Conservation (phyloP, 2,329 filamentous ascomycete species). For the Didymella lethalis region DNA sequence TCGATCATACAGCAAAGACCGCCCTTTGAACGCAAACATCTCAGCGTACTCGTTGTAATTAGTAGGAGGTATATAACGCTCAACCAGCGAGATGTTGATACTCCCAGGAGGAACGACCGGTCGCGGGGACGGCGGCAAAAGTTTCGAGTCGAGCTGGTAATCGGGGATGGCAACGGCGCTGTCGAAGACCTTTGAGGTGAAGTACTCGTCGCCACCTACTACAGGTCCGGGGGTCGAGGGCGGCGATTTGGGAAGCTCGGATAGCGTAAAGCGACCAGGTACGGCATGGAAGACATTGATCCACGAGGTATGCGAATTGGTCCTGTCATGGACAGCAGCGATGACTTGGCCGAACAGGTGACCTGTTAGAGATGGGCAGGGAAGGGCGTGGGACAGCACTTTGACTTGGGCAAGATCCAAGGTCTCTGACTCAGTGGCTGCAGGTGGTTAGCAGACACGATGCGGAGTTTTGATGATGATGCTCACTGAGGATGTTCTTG, state of each 20-base stretch:
- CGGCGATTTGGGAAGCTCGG: constrained; percentile 69
- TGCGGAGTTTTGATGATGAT: background rate
- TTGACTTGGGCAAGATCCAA: constrained; percentile 56
- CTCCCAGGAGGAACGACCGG: constrained; percentile 67
- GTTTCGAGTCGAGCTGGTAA: constrained; percentile 63
- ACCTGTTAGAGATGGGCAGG: constrained; percentile 60
- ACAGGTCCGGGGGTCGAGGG: constrained; percentile 64
- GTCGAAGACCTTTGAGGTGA: constrained; percentile 68
- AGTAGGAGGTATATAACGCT: constrained; percentile 71
- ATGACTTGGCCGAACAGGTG: constrained; percentile 65
- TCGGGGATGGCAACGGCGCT: constrained; percentile 67
- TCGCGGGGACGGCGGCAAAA: constrained; percentile 60
- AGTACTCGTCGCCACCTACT: constrained; percentile 66
- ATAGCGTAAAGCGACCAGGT: constrained; percentile 67
- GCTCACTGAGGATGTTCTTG: constrained; percentile 47
- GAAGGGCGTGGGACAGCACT: constrained; percentile 67
- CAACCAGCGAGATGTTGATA: constrained; percentile 67
- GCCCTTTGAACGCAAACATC: constrained; percentile 62
- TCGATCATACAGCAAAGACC: constrained; percentile 67
- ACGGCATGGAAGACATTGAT: constrained; percentile 72
- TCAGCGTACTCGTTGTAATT: constrained; percentile 65
- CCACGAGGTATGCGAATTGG: constrained; percentile 63
- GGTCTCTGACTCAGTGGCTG: constrained; percentile 45
- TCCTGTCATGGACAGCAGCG: constrained; percentile 62
- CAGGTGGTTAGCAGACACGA: constrained; percentile 19